A percentile compares a stretch with the other conserved stretches of the same genome.
Evolutionary conservation across 2,329 filamentous ascomycete genomes (phyloP).

Genomic region (Thielaviopsis euricoi): DNA sequence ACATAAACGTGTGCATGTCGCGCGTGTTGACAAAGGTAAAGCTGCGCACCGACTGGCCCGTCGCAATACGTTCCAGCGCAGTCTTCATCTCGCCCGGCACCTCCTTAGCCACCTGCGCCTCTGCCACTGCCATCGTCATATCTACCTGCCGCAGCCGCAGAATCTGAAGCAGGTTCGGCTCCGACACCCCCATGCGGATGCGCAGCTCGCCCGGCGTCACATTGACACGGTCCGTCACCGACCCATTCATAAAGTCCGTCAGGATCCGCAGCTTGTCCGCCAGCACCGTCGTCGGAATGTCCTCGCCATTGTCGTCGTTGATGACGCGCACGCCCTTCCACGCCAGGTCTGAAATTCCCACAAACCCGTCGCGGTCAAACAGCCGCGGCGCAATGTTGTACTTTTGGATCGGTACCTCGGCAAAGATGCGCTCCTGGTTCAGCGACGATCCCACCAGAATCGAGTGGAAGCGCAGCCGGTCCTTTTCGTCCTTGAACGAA

Average conservation of each 20-base stretch:
- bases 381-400: conserved; percentile 44
- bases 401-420: conserved; percentile 49
- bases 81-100: conserved; percentile 45
- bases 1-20: conserved; percentile 65
- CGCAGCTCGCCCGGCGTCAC: conserved; percentile 59
- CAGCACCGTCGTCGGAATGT: conserved; percentile 50
- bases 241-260: conserved; percentile 58
- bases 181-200: conserved; percentile 45
- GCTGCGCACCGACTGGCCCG: conserved; percentile 50
- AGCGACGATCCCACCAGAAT: conserved; percentile 58
- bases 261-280: conserved; percentile 63
- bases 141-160: conserved; percentile 61
- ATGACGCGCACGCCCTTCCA: conserved; percentile 58
- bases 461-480: conserved; percentile 55
- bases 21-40: conserved; percentile 48
- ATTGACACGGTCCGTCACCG: conserved; percentile 70
- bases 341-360: conserved; percentile 32
- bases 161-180: conserved; percentile 45
- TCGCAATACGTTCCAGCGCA: conserved; percentile 42
- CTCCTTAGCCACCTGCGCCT: conserved; percentile 46
- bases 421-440: conserved; percentile 50
- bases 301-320: conserved; percentile 50
- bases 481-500: conserved; percentile 57
- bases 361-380: conserved; percentile 31
- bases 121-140: conserved; percentile 57